A percentile compares a stretch with the other conserved stretches of the same genome.
These are phyloP conservation scores for Nemania bipapillata DNA, from an alignment of 2,329 filamentous ascomycete genomes.

Conservation along the genomic window DNA sequence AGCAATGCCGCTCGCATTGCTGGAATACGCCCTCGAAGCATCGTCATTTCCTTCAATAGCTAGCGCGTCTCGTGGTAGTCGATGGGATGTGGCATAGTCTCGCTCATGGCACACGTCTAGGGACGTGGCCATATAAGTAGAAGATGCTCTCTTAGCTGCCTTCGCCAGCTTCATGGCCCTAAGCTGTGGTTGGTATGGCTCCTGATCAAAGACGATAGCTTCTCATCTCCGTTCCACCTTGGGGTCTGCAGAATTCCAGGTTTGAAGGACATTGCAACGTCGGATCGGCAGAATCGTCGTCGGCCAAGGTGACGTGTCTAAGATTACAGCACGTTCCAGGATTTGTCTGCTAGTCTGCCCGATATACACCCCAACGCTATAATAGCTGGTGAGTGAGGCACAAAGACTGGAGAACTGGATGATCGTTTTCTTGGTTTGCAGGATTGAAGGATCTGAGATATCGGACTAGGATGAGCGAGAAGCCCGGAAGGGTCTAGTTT, in stretches of 20 bases:
- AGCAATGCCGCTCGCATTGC: slow-evolving; percentile 30
- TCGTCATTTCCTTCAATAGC: slow-evolving; percentile 36
- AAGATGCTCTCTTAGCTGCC: neutral
- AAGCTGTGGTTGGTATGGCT: slow-evolving; percentile 2
- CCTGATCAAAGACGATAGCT: slow-evolving; percentile 1
- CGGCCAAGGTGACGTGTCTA: slow-evolving; percentile 1
- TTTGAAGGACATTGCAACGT: slow-evolving; percentile 9
- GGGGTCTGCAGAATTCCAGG: neutral
- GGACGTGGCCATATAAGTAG: slow-evolving; percentile 6
- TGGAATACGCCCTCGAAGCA: slow-evolving; percentile 17
- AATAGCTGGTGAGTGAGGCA: neutral
- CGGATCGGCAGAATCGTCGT: slow-evolving; percentile 14
- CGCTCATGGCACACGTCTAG: neutral
- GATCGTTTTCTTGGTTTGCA: slow-evolving; percentile 24
- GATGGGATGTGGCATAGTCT: neutral
- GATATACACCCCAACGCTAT: neutral
- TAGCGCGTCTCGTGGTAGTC: neutral
- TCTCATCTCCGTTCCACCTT: slow-evolving; percentile 1
- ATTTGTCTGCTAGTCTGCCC: neutral
- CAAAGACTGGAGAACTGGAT: slow-evolving; percentile 9
- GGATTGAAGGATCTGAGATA: slow-evolving; percentile 4
- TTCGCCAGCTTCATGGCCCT: neutral
- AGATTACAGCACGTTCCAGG: slow-evolving; percentile 17
- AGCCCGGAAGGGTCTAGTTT: neutral
- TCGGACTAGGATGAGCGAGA: slow-evolving; percentile 9